Base-by-base conservation (phyloP, 768 basidiomycete species). In the Saitozyma sp. region DNA sequence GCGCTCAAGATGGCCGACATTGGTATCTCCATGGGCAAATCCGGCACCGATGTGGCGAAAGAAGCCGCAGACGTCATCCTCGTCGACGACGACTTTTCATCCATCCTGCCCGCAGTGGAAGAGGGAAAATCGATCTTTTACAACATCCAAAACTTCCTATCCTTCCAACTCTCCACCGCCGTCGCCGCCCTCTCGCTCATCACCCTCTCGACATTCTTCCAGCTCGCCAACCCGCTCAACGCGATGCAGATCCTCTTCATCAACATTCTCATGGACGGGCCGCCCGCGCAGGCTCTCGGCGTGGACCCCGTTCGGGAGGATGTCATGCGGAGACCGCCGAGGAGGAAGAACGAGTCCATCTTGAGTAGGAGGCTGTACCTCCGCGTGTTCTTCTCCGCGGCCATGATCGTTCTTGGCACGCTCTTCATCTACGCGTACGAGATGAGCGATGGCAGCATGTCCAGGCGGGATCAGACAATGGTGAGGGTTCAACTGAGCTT, bases 161-260 rank as follows among this genome's bases (percentile, higher is more conserved):
- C 90, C 48, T 98, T 98, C 85, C 94, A 98, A 79, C 86, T 98
- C 16, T 94, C 92, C 70, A 98, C 95, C 2, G 95, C 95, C n/a
- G 91, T 92, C 3, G 92, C 95, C 19, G 93, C 94, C 3, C 82
- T 98, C 67, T 88, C 90, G n/a, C 83, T 98, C 68, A 97, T 98
- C 81, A 94, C 94, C 1, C 83, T 97, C 59, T 92, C 90, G 77
- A 98, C 94, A 19, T 84, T 93, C 78, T 86, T 98, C 70, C 87
- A 89, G 13, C 83, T 96, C 41, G 88, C 87, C 71, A 97, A 95
- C 73, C 94, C 94, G 3, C 84, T 98, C 65, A 98, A 98, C 73
- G 88, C 94, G 4, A 97, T 97, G 93, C 93, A 98, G 79, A 98
- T 98, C 71, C 81, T 98, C n/a, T 98, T 96, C 77, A 97, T 97